Evolutionary conservation across 495 filamentous ascomycete species (phyloP), one percentile per base, ranked within the genome.

Genomic region (Xylaria castorea): DNA sequence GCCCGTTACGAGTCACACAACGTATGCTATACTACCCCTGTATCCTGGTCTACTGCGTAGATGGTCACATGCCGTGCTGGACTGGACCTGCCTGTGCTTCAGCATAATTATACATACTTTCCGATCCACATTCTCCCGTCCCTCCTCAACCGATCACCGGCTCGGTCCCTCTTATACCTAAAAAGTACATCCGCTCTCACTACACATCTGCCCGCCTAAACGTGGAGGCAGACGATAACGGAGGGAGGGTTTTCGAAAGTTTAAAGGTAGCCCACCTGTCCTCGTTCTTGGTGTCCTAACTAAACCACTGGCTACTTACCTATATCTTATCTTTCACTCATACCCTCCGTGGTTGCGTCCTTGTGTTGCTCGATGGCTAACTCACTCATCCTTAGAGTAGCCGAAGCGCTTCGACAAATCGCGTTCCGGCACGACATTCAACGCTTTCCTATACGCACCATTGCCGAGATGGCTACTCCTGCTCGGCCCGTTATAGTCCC

Each of bases 381-480:
- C 60, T 30, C 14, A 53, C 69, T 68, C n/a, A 68, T 68, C 48
- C 66, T 55, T 22, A 68, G 81, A 72, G 79, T 79, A 75, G 81
- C 79, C 20, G 78, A 79, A 75, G 73, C 80, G 66, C 74, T 81
- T 55, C 81, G 83, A 48, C 78, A 77, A 70, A 79, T 82, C 22
- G 81, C 63, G 84, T 84, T 57, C 34, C 73, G 77, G 6, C 81
- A 76, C 76, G 78, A 79, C 60, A 78, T 76, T 27, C 78, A 81
- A 72, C 71, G 76, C 44, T 81, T 77, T 60, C 78, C 80, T 60
- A 72, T 75, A 32, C 80, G 77, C 27, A 81, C 83, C 32, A 75
- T 85, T 38, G 75, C 77, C 78, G 81, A 81, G 60, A 87, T 90
- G 87, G 84, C 82, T 55, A 83, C 84, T 67, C 80, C 84, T 46